Evolutionary conservation across 163 green algal genomes (phyloP).

Genomic region (Scenedesmus sp.): DNA sequence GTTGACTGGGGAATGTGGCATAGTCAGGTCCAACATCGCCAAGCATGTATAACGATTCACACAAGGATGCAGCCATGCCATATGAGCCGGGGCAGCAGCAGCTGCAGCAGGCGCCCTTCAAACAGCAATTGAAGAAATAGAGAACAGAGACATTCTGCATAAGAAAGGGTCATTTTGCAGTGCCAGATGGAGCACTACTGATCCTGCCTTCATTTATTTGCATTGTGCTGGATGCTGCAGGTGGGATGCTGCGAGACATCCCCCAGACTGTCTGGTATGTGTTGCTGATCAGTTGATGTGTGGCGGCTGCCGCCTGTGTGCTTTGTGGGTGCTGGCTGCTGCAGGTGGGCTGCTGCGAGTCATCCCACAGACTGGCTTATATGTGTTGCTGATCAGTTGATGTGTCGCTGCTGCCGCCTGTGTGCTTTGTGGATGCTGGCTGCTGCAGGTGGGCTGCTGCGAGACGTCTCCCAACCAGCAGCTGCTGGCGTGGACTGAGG

Average conservation of each 20-base stretch:
- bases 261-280: too few species aligned
- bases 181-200: not conserved
- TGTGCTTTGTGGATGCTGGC: too few species aligned
- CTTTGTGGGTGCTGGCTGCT: not conserved
- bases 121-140: too few species aligned
- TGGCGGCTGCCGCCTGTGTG: not conserved
- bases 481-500: slow-evolving; percentile 84
- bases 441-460: slow-evolving; percentile 41
- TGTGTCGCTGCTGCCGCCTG: not conserved
- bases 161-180: too few species aligned
- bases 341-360: not conserved
- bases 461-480: slow-evolving; percentile 64
- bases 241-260: not conserved
- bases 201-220: not conserved
- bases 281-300: not conserved
- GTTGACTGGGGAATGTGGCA: not conserved
- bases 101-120: too few species aligned
- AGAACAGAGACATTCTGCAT: too few species aligned
- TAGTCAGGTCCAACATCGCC: not conserved
- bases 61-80: too few species aligned
- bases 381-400: too few species aligned
- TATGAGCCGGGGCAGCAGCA: too few species aligned
- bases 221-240: not conserved
- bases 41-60: too few species aligned
- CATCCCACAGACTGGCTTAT: too few species aligned